phyloP scores from a whole-genome alignment of 2,329 filamentous ascomycete genomes.

The Pyrenochaeta sp. region DNA sequence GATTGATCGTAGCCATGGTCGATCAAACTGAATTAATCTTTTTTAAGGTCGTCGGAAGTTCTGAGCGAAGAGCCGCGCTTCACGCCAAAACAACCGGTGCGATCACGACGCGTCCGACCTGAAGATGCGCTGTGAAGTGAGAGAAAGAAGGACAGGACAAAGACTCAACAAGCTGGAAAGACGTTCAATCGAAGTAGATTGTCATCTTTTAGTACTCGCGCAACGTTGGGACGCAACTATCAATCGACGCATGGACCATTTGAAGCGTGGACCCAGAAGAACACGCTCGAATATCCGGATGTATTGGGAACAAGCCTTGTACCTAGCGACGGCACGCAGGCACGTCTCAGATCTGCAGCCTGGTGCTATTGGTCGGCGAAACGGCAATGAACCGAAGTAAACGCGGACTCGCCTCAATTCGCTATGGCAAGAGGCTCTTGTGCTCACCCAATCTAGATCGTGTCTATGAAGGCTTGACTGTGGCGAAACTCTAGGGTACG shows the following conservation, averaged over 20 bases:
- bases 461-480: slow-evolving; percentile 30
- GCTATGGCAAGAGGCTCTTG: slow-evolving; percentile 33
- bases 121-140: slow-evolving; percentile 5
- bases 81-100: slow-evolving; percentile 29
- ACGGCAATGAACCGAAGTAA: slow-evolving; percentile 44
- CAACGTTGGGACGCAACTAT: slow-evolving; percentile 28
- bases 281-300: slow-evolving; percentile 47
- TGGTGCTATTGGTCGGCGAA: slow-evolving; percentile 41
- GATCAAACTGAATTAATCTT: slow-evolving; percentile 28
- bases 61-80: slow-evolving; percentile 37
- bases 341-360: slow-evolving; percentile 36
- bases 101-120: slow-evolving; percentile 5
- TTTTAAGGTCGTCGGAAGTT: slow-evolving; percentile 27
- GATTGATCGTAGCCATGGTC: slow-evolving; percentile 43
- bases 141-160: slow-evolving; percentile 15
- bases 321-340: slow-evolving; percentile 45
- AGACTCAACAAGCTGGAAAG: slow-evolving; percentile 21
- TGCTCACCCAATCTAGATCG: slow-evolving; percentile 42
- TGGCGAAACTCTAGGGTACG: slow-evolving; percentile 35
- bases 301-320: slow-evolving; percentile 49
- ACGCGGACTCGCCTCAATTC: slow-evolving; percentile 34
- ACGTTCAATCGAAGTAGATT: slow-evolving; percentile 37
- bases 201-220: slow-evolving; percentile 49
- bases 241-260: slow-evolving; percentile 39
- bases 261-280: slow-evolving; percentile 32